Evolutionary conservation across 2,329 filamentous ascomycete species (phyloP).

Genomic region (Penicillium rolfsii): DNA sequence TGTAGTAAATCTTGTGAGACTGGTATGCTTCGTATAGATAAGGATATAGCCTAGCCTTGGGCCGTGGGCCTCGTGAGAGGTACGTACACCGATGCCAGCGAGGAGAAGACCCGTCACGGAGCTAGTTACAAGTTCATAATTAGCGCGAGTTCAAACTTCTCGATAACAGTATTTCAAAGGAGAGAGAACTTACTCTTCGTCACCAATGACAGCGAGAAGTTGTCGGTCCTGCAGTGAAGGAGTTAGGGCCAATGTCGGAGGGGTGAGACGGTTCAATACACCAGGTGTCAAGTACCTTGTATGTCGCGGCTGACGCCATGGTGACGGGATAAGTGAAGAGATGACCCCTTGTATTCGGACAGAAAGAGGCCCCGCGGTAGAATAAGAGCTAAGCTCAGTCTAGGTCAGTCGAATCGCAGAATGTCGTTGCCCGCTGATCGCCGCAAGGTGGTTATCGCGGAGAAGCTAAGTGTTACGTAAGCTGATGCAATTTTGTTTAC

Average conservation of each 20-base stretch:
- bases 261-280: conserved; percentile 42
- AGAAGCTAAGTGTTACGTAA: conserved; percentile 26
- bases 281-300: conserved; percentile 52
- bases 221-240: conserved; percentile 69
- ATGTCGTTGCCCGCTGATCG: conserved; percentile 20
- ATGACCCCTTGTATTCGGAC: not conserved
- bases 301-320: conserved; percentile 63
- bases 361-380: not conserved
- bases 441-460: conserved; percentile 26
- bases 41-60: conserved; percentile 5
- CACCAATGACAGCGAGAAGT: conserved; percentile 96
- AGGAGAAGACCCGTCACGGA: conserved; percentile 94
- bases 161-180: not conserved
- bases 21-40: not conserved
- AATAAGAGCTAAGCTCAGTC: conserved; percentile 3
- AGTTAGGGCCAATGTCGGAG: conserved; percentile 39
- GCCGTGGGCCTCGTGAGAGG: not conserved
- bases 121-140: conserved; percentile 55
- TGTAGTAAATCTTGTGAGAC: not conserved
- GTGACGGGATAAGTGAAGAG: conserved; percentile 17
- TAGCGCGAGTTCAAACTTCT: conserved; percentile 13
- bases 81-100: conserved; percentile 85
- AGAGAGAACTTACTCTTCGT: conserved; percentile 66
- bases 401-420: conserved; percentile 10
- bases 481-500: conserved; percentile 26